A percentile compares a stretch with the other conserved stretches of the same genome.
phyloP scores from a whole-genome alignment of 495 filamentous ascomycete species.

The Aspergillus sparsus region DNA sequence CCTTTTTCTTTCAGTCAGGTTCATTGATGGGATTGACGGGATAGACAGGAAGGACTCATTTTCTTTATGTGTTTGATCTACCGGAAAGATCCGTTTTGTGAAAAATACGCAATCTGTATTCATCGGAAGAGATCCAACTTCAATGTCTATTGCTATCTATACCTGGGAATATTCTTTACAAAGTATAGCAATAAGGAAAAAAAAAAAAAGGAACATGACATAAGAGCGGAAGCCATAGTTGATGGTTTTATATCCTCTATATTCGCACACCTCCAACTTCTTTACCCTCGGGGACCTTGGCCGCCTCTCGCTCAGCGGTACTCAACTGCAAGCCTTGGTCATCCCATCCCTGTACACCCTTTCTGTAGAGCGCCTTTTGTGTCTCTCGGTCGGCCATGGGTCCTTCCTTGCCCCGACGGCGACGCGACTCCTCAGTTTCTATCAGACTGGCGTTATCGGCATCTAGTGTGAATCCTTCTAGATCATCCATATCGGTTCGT shows the following conservation, averaged over 20 bases:
- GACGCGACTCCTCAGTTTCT: slow-evolving; percentile 61
- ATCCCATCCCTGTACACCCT: slow-evolving; percentile 47
- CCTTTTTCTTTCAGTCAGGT: too few relatives aligned
- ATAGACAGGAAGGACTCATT: too few relatives aligned
- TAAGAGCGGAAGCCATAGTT: too few relatives aligned
- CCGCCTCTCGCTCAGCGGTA: slow-evolving; percentile 40
- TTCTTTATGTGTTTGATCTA: too few relatives aligned
- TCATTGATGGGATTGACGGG: too few relatives aligned
- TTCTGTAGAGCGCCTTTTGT: slow-evolving; percentile 43
- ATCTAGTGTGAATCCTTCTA: slow-evolving; percentile 42
- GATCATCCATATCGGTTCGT: slow-evolving; percentile 35
- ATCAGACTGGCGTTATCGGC: slow-evolving; percentile 61
- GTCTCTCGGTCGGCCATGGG: slow-evolving; percentile 38
- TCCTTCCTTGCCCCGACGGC: slow-evolving; percentile 54
- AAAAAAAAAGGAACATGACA: too few relatives aligned
- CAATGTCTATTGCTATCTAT: neutral
- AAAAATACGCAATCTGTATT: neutral
- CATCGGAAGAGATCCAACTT: neutral
- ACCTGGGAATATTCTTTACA: neutral
- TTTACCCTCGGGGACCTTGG: slow-evolving; percentile 39
- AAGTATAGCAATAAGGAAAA: slow-evolving; percentile 3
- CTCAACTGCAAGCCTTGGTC: slow-evolving; percentile 47
- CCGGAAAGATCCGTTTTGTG: neutral
- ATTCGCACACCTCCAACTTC: slow-evolving; percentile 39
- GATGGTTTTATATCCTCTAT: slow-evolving; percentile 16